Evolutionary conservation across 177 flowering plant species (phyloP), one percentile per base, ranked within the genome.

Genomic region (Tripterygium wilfordii): DNA sequence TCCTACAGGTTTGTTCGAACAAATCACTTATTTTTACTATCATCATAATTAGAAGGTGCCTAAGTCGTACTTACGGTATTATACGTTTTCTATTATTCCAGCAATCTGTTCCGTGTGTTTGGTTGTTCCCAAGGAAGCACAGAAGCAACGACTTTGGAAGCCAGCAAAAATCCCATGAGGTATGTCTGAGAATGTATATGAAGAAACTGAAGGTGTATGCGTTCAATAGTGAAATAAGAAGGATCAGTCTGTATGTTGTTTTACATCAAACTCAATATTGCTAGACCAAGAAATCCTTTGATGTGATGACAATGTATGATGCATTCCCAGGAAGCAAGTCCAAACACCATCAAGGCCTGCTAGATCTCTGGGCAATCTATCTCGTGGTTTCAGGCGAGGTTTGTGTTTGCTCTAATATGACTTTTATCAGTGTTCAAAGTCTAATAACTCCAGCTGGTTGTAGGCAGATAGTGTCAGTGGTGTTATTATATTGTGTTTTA

Each of bases 141-240:
- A 10, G 84, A 78, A 40, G 69, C 80, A 18, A 70, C 77, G 38
- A 78, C 77, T 24, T 62, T 78, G 68, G 84, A 78, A 56, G 84
- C 84, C 49, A 75, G 78, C 60, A 75, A 76, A 58, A 75, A 78
- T 39, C 84, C 84, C 31, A 78, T 62, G 73, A 78, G 84, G 84
- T 75, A 58, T n/a, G 33, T n/a, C n/a, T n/a, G n/a, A n/a, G n/a
- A n/a, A n/a, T n/a, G n/a, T n/a, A n/a, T n/a, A n/a, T n/a, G n/a
- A n/a, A n/a, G n/a, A n/a, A n/a, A n/a, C n/a, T n/a, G n/a, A n/a
- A n/a, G n/a, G n/a, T n/a, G n/a, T n/a, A n/a, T n/a, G n/a, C n/a
- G n/a, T n/a, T n/a, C n/a, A n/a, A n/a, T n/a, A n/a, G n/a, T n/a
- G n/a, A n/a, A n/a, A n/a, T n/a, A n/a, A n/a, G n/a, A 7, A 12